Evolutionary conservation across 2,329 filamentous ascomycete species (phyloP).

Genomic region (Ilyonectria mors-panacis): DNA sequence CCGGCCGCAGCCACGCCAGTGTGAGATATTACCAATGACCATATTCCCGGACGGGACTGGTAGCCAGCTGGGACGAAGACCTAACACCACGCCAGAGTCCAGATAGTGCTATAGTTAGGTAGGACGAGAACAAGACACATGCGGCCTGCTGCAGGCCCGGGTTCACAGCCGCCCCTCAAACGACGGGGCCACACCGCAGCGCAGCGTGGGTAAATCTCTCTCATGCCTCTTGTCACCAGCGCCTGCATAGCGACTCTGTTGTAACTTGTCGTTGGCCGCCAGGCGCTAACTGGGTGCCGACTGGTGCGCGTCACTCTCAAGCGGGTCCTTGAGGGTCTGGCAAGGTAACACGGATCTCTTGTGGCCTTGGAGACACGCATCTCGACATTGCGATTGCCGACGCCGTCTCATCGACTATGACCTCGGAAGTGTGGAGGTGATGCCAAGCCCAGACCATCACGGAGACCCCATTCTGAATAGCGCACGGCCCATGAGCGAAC

Average conservation of each 20-base stretch:
- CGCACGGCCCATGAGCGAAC: conserved; percentile 18
- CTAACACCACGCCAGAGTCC: conserved; percentile 24
- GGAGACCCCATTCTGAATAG: not conserved
- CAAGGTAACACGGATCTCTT: conserved; percentile 26
- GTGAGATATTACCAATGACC: conserved; percentile 44
- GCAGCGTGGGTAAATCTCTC: conserved; percentile 8
- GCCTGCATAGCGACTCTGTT: conserved; percentile 21
- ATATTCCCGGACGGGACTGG: conserved; percentile 30
- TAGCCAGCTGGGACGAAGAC: conserved; percentile 10
- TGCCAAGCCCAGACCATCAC: conserved; percentile 16
- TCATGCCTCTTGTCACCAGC: conserved; percentile 13
- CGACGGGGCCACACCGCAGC: conserved; percentile 8
- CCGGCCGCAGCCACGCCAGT: conserved; percentile 46
- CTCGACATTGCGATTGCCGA: conserved; percentile 26
- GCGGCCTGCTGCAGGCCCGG: conserved; percentile 29
- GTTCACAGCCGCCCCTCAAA: conserved; percentile 28
- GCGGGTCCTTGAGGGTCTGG: conserved; percentile 14
- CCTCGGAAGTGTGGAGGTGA: conserved; percentile 11
- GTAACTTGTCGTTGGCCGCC: conserved; percentile 7
- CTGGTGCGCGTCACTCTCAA: conserved; percentile 27
- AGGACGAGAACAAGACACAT: conserved; percentile 36
- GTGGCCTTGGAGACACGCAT: conserved; percentile 4
- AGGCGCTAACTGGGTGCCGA: conserved; percentile 23
- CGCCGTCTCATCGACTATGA: conserved; percentile 14
- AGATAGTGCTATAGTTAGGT: conserved; percentile 18